Base-by-base conservation (phyloP, 1,284 basidiomycete species). In the Ceratobasidium sp. region DNA sequence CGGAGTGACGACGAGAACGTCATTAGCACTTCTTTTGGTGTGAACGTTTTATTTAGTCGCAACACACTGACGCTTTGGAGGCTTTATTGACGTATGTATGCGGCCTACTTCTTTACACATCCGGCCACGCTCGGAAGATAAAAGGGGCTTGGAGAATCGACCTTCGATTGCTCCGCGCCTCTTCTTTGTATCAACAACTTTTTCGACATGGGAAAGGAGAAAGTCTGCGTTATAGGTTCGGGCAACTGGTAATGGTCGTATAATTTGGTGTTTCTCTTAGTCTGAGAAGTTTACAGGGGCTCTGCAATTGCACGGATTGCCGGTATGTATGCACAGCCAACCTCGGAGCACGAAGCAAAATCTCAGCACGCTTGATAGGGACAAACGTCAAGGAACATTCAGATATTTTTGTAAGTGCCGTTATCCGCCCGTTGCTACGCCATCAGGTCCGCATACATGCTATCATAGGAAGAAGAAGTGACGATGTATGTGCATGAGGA, bases 241-340 rank as follows among this genome's bases (percentile, higher is more conserved):
- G 85, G 86, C 20, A 80, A 80, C 52, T 78, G 38, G 71, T 67
- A 28, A 73, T 79, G 64, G 17, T 33, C 6, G 5, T 12, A 56
- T 7, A 62, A 62, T 4, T 17, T 5, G 12, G 61, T 20, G 17
- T 38, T 20, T 10, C 15, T 9, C 61, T 62, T 10, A 62, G n/a
- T 20, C 2, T 17, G 61, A 33, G n/a, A 6, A n/a, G n/a, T n/a
- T 12, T 9, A 57, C 40, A 87, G 88, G 89, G 89, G 89, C 0
- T 88, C 87, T 4, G 88, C 89, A 0, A 87, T 90, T 67, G 89
- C 89, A 23, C 86, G 87, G 80, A 88, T 90, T 73, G 87, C 88
- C 10, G 85, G 83, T 81, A 59, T 40, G 62, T 78, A 44, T 15
- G 71, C 52, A 56, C 38, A 40, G 15, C 59, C 67, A 9, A 26